Conservation (phyloP, 2,329 filamentous ascomycete species). For the Sarocladium oryzae region DNA sequence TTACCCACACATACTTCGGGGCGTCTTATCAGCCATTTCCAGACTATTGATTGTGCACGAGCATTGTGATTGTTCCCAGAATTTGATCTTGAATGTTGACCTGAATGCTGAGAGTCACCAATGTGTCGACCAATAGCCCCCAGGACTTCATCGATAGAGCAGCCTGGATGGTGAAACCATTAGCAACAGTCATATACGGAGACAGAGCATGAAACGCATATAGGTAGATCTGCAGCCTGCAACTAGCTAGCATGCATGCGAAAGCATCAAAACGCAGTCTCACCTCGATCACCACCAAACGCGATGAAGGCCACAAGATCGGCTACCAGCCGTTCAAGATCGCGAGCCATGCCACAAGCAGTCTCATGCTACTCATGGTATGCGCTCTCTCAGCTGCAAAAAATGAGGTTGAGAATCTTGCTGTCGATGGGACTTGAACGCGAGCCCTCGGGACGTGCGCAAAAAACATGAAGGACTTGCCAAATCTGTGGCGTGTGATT, state of each 20-base stretch:
- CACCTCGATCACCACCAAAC: constrained; percentile 31
- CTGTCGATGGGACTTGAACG: constrained; percentile 7
- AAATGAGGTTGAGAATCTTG: neutral
- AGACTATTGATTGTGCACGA: constrained; percentile 25
- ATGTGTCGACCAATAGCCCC: constrained; percentile 23
- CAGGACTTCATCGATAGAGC: constrained; percentile 24
- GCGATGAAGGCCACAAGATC: constrained; percentile 29
- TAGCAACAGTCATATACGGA: neutral
- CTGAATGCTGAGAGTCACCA: constrained; percentile 14
- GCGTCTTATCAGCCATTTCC: constrained; percentile 28
- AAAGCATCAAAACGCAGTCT: constrained; percentile 13
- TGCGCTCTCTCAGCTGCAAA: neutral
- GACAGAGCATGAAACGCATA: neutral
- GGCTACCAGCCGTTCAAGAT: constrained; percentile 32
- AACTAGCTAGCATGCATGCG: neutral
- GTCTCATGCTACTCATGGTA: constrained; percentile 20
- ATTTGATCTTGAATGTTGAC: neutral
- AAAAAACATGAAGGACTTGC: neutral
- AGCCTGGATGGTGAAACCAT: constrained; percentile 18
- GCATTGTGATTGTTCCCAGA: constrained; percentile 10
- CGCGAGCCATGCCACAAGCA: constrained; percentile 25
- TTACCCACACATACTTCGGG: constrained; percentile 29
- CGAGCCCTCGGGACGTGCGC: neutral
- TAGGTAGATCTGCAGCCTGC: neutral
- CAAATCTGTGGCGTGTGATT: neutral